phyloP scores from a whole-genome alignment of 2,329 filamentous ascomycete genomes.

The Scedosporium dehoogii region DNA sequence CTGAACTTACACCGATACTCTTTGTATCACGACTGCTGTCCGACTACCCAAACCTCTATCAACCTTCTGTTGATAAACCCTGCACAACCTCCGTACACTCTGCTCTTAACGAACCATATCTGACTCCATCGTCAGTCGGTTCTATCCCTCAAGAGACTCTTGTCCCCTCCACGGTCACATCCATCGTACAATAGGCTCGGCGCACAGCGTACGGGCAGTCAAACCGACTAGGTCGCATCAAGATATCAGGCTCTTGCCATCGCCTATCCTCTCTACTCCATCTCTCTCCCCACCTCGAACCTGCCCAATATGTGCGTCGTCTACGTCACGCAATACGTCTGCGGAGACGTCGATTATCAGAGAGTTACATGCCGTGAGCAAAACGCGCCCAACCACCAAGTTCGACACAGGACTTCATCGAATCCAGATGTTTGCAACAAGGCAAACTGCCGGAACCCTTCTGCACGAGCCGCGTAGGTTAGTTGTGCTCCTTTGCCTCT shows the following conservation, averaged over 20 bases:
- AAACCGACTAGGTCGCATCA: no score
- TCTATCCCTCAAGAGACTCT: no score
- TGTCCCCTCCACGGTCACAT: no score
- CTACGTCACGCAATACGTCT: slow-evolving; percentile 1
- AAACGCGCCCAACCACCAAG: not conserved
- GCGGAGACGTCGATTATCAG: not conserved
- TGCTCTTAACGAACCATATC: not conserved
- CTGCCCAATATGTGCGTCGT: slow-evolving; percentile 1
- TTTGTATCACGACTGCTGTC: no score
- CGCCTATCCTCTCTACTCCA: not conserved
- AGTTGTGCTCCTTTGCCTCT: not conserved
- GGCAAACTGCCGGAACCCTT: slow-evolving; percentile 1
- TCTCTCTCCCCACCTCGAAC: not conserved
- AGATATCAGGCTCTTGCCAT: not conserved
- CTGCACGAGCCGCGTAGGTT: slow-evolving; percentile 4
- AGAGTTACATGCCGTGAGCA: not conserved
- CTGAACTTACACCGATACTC: not conserved
- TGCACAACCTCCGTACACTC: not conserved
- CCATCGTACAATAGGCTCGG: no score
- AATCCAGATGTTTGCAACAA: slow-evolving; percentile 6
- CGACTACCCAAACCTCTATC: not conserved
- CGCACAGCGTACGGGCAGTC: no score
- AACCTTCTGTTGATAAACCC: not conserved
- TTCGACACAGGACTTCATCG: not conserved
- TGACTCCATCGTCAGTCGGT: not conserved